Evolutionary conservation across 345 rosid species (phyloP).

Genomic region (Angophora floribunda): DNA sequence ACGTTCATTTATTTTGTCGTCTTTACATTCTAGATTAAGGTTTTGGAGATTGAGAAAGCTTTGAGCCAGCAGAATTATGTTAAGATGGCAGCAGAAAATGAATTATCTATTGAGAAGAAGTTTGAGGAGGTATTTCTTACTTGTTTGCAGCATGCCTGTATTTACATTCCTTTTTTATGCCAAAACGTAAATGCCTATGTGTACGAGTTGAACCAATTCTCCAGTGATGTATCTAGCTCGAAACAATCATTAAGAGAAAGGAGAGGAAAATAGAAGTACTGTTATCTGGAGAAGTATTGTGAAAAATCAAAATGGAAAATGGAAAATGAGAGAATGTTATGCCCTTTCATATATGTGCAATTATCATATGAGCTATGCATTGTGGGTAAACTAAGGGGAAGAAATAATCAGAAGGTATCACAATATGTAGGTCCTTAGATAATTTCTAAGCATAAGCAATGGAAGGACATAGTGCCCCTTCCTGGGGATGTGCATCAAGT

Average conservation of each 20-base stretch:
- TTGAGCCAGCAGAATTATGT: slow-evolving; percentile 56
- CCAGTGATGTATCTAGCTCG: neutral
- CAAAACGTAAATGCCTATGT: neutral
- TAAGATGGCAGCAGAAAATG: slow-evolving; percentile 49
- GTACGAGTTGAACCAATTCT: neutral
- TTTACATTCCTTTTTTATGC: neutral
- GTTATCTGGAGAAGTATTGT: neutral
- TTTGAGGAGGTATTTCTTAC: slow-evolving; percentile 52
- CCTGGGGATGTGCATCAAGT: neutral
- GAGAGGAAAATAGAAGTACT: neutral
- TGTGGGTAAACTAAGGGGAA: neutral
- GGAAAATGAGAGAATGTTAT: neutral
- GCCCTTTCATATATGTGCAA: neutral
- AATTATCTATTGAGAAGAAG: slow-evolving; percentile 40
- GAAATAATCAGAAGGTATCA: neutral
- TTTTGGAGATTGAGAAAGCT: slow-evolving; percentile 57
- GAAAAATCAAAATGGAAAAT: neutral
- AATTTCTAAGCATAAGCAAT: neutral
- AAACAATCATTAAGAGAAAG: neutral
- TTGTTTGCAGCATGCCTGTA: neutral
- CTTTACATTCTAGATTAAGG: slow-evolving; percentile 36
- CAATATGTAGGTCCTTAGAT: neutral
- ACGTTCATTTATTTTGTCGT: neutral
- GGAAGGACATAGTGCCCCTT: neutral
- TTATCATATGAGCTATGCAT: neutral